Evolutionary conservation across 345 rosid genomes (phyloP).

Genomic region (Salix udensis): DNA sequence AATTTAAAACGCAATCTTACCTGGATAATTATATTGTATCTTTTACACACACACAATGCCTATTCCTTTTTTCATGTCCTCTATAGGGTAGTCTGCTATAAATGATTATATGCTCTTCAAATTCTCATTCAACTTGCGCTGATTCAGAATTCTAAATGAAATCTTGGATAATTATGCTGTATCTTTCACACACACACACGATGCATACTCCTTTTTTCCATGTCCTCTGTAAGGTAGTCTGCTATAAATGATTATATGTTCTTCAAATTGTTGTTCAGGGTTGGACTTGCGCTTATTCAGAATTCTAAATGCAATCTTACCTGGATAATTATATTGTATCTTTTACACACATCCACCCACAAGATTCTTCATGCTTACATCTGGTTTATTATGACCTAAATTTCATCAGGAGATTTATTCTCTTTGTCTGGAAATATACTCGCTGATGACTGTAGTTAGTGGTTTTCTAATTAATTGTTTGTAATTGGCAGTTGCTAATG

Average conservation of each 20-base stretch:
- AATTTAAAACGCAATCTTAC: not conserved
- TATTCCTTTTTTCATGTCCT: not conserved
- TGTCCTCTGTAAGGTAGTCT: too few relatives aligned
- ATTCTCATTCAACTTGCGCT: not conserved
- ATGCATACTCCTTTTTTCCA: too few relatives aligned
- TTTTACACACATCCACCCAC: too few relatives aligned
- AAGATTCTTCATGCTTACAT: not conserved
- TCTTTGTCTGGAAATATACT: not conserved
- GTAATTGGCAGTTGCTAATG: slow-evolving; percentile 12
- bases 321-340: not conserved
- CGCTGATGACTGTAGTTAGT: not conserved
- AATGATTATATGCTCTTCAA: not conserved
- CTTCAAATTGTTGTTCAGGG: not conserved
- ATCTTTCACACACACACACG: too few relatives aligned
- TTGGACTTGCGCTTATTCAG: not conserved
- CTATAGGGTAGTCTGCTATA: not conserved
- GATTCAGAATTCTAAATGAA: not conserved
- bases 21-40: not conserved
- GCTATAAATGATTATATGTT: not conserved
- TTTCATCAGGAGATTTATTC: not conserved
- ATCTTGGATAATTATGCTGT: not conserved
- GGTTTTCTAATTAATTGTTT: not conserved
- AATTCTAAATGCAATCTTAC: not conserved
- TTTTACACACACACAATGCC: not conserved
- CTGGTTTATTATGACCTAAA: not conserved